Evolutionary conservation across 352 stramenopile genomes (phyloP).

Genomic region (Globisporangium mamillatum): DNA sequence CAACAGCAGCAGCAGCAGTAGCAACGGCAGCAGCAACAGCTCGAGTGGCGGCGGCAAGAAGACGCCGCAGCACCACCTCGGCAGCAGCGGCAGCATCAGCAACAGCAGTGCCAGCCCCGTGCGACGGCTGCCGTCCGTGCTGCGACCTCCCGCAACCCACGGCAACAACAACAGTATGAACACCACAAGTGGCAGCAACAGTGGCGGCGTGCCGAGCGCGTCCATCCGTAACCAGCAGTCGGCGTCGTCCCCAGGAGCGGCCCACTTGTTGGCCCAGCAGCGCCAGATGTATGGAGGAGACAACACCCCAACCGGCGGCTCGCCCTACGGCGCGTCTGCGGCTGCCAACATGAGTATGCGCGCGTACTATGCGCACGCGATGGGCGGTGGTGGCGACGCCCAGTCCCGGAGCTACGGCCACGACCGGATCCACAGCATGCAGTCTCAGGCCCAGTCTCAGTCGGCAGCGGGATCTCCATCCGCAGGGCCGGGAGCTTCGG

Average conservation of each 20-base stretch:
- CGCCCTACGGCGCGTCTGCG: slow-evolving; percentile 18
- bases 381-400: slow-evolving; percentile 25
- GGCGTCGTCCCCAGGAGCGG: not conserved
- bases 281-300: slow-evolving; percentile 19
- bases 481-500: not conserved
- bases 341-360: slow-evolving; percentile 22
- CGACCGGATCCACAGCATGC: slow-evolving; percentile 5
- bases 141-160: slow-evolving; percentile 19
- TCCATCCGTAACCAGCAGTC: slow-evolving; percentile 19
- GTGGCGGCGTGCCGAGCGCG: slow-evolving; percentile 15
- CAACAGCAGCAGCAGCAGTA: slow-evolving; percentile 10
- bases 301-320: slow-evolving; percentile 18
- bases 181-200: not conserved
- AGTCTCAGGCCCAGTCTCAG: slow-evolving; percentile 1
- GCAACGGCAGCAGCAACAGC: not conserved
- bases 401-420: slow-evolving; percentile 12
- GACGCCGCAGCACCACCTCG: slow-evolving; percentile 7
- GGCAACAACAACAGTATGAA: slow-evolving; percentile 2
- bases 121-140: slow-evolving; percentile 34
- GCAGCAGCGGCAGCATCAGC: slow-evolving; percentile 20
- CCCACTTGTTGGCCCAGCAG: slow-evolving; percentile 19
- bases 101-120: slow-evolving; percentile 28
- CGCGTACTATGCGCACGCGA: slow-evolving; percentile 24
- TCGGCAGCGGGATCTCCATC: slow-evolving; percentile 6
- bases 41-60: not conserved